These are phyloP conservation scores for Plantago ovata DNA, from an alignment of 257 asterid species.

Conservation along the genomic window DNA sequence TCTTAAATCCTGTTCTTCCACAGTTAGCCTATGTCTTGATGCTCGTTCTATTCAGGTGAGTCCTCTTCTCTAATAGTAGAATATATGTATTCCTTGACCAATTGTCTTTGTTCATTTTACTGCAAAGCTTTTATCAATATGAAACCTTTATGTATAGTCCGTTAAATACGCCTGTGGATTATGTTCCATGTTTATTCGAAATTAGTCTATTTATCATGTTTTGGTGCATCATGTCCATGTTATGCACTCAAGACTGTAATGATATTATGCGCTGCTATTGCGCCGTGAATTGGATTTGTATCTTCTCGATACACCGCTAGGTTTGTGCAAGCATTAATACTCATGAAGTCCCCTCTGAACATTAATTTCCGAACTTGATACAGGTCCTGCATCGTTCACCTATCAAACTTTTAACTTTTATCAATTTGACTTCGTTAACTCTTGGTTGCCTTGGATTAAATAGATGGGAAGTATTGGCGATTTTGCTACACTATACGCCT, in stretches of 20 bases:
- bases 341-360: neutral
- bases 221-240: neutral
- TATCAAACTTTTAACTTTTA: neutral
- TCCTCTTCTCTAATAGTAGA: neutral
- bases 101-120: neutral
- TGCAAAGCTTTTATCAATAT: neutral
- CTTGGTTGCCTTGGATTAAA: conserved; percentile 5
- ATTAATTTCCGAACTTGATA: neutral
- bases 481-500: conserved; percentile 2
- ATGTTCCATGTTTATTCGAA: too few relatives aligned
- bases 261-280: neutral
- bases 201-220: neutral
- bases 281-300: neutral
- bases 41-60: neutral
- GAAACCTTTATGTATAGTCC: too few relatives aligned
- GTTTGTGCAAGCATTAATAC: neutral
- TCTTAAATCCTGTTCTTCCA: conserved; percentile 1
- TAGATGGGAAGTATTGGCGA: neutral
- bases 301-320: too few relatives aligned
- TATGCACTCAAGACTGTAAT: neutral
- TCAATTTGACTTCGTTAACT: neutral
- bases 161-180: too few relatives aligned
- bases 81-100: too few relatives aligned
- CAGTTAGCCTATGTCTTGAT: conserved; percentile 2
- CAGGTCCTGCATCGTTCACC: neutral